Evolutionary conservation across 345 rosid species (phyloP), one percentile per base, ranked within the genome.

Genomic region (Schrenkiella parvula): DNA sequence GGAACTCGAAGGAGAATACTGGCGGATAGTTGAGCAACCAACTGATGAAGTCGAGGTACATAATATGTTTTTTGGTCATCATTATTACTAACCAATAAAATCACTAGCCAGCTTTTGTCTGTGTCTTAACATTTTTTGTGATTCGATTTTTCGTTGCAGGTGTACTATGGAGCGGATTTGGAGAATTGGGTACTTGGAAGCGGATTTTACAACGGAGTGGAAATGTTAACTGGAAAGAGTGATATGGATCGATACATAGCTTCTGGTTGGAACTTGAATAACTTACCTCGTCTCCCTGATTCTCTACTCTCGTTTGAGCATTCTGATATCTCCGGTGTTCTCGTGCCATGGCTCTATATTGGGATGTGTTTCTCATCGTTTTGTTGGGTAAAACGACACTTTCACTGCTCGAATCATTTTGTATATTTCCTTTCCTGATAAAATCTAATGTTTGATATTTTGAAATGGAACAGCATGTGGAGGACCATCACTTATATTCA

Each of bases 321-420:
- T 65, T 68, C 83, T 37, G 95, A 95, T 71, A 85, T 95, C 76
- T 88, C 97, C 0, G 99, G 99, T 52, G 93, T 93, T 70, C 56
- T 85, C 19, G 95, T 89, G 37, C 97, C 99, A 23, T 91, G 97
- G 99, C 88, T 93, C 56, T 93, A 93, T 15, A 79, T 88, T 29
- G 97, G 97, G 60, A 93, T 89, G 96, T 91, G 98, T 69, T 93
- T 93, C 59, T 93, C 98, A 2, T 80, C 97, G 34, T 93, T 93
- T 80, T 93, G 98, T 76, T 92, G 98, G 98, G 98, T 92, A 86
- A 18, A 82, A 3, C 17, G 21, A 26, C 54, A 39, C 25, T 71
- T 28, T 18, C 38, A 15, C 44, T 32, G 4, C n/a, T 57, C 34
- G 11, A 42, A 1, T 2, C 22, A 17, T 51, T 31, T 2, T 35